phyloP scores from a whole-genome alignment of 106 monocot species.

The Dioscorea dumetorum region DNA sequence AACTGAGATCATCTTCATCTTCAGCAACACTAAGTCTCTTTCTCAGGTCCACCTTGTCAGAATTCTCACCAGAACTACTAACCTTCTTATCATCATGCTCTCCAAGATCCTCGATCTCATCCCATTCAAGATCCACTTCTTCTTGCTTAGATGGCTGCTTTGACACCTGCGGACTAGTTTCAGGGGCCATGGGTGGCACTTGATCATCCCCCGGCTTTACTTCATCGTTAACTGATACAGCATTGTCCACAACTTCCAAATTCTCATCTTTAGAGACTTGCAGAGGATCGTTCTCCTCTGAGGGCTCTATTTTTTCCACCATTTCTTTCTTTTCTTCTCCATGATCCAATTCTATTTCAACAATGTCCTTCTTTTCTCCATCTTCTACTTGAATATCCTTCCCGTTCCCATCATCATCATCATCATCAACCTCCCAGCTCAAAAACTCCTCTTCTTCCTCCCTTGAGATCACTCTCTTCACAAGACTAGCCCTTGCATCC shows the following conservation, averaged over 20 bases:
- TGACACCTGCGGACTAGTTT: conserved; percentile 27
- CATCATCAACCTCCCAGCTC: conserved; percentile 70
- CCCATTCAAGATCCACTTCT: conserved; percentile 90
- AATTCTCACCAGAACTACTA: conserved; percentile 12
- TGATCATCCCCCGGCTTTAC: conserved; percentile 24
- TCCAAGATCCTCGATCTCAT: conserved; percentile 91
- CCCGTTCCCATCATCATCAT: conserved; percentile 34
- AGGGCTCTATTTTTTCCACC: conserved; percentile 5
- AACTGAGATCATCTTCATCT: conserved; percentile 88
- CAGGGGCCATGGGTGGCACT: not conserved
- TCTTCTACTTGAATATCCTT: not conserved
- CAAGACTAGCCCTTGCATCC: conserved; percentile 74
- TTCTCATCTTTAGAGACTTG: conserved; percentile 12
- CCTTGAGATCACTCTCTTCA: conserved; percentile 58
- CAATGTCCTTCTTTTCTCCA: not conserved
- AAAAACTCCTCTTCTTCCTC: conserved; percentile 81
- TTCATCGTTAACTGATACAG: not conserved
- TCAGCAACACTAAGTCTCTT: conserved; percentile 50
- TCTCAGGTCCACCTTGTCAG: conserved; percentile 45
- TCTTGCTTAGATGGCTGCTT: conserved; percentile 53
- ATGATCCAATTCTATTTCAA: not conserved
- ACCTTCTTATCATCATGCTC: conserved; percentile 69
- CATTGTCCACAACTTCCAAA: not conserved
- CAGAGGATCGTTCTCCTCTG: conserved; percentile 11
- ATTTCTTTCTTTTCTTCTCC: not conserved